Conservation (phyloP, 1,284 basidiomycete genomes). For the Chalciporus piperatoides region DNA sequence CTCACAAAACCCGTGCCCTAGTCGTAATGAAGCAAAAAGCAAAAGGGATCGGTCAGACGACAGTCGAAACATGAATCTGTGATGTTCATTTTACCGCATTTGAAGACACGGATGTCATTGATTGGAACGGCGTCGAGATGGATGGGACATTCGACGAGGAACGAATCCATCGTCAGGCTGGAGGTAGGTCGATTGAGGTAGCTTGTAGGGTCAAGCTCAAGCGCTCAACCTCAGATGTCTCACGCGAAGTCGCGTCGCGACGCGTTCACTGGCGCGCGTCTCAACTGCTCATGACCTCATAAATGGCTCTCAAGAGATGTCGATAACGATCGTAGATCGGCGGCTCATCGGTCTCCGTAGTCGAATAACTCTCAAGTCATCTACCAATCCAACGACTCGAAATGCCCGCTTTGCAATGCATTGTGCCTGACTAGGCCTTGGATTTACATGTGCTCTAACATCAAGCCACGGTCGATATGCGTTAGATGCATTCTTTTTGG, state of each 20-base stretch:
- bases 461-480: too few species aligned
- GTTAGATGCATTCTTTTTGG: too few species aligned
- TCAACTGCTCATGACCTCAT: too few species aligned
- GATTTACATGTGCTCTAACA: too few species aligned
- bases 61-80: constrained; percentile 4
- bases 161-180: constrained; percentile 17
- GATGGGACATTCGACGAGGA: constrained; percentile 32
- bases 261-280: not conserved
- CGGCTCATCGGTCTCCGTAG: too few species aligned
- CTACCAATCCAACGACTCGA: too few species aligned
- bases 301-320: too few species aligned
- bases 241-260: not conserved
- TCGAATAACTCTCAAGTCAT: too few species aligned
- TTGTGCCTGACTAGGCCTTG: too few species aligned
- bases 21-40: constrained; percentile 5
- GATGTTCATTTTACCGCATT: constrained; percentile 24
- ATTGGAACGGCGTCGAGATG: constrained; percentile 30
- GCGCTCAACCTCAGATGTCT: too few species aligned
- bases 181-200: not conserved
- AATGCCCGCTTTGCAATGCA: too few species aligned
- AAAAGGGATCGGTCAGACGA: constrained; percentile 14
- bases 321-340: too few species aligned
- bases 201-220: not conserved
- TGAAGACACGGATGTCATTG: constrained; percentile 30
- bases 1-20: constrained; percentile 33